Conservation (phyloP, 768 basidiomycete species). For the Coprinellus micaceus region DNA sequence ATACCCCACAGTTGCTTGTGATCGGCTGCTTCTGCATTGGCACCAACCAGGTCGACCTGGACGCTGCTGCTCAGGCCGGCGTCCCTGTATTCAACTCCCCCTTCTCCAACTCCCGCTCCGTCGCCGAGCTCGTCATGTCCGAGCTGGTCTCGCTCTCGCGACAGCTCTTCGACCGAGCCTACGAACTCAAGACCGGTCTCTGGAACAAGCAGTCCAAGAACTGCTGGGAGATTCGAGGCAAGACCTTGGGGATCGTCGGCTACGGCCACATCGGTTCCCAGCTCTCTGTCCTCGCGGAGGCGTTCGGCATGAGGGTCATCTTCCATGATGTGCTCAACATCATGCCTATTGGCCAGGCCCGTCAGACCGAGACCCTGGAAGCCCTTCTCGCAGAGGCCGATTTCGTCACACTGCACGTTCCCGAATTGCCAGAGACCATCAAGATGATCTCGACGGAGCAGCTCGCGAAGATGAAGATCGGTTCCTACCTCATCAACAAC, state of each 20-base stretch:
- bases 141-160: slow-evolving; percentile 93
- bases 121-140: slow-evolving; percentile 94
- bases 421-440: slow-evolving; percentile 92
- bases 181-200: slow-evolving; percentile 82
- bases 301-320: slow-evolving; percentile 92
- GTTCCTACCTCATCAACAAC: slow-evolving; percentile 96
- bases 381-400: slow-evolving; percentile 77
- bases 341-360: slow-evolving; percentile 95
- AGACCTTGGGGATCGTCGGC: slow-evolving; percentile 95
- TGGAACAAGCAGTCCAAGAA: slow-evolving; percentile 99
- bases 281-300: slow-evolving; percentile 93
- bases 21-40: slow-evolving; percentile 99
- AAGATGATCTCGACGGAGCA: slow-evolving; percentile 83
- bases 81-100: slow-evolving; percentile 99
- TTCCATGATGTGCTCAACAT: slow-evolving; percentile 95
- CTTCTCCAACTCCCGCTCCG: slow-evolving; percentile 97
- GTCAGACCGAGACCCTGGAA: slow-evolving; percentile 78
- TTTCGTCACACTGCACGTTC: slow-evolving; percentile 95
- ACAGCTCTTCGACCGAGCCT: slow-evolving; percentile 85
- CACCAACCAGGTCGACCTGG: slow-evolving; percentile 94
- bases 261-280: slow-evolving; percentile 99
- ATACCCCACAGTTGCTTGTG: slow-evolving; percentile 72
- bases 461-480: slow-evolving; percentile 89
- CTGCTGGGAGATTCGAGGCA: slow-evolving; percentile 97
- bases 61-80: slow-evolving; percentile 77